phyloP scores from a whole-genome alignment of 2,329 filamentous ascomycete genomes.

The Colletotrichum gloeosporioides region DNA sequence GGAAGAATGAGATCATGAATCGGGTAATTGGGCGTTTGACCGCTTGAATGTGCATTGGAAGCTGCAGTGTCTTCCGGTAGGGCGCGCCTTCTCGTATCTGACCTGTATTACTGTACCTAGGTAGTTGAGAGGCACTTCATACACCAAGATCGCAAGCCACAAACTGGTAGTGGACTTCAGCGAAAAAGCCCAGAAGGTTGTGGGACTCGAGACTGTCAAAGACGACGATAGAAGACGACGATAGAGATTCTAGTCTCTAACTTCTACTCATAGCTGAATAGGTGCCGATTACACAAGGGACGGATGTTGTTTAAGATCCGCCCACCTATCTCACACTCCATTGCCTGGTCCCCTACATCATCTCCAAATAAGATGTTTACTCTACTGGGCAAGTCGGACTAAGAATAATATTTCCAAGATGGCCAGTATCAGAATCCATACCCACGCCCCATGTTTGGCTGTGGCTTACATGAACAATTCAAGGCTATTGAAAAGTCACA shows the following conservation, averaged over 20 bases:
- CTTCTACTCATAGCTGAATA: background rate
- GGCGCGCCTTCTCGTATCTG: conserved; percentile 4
- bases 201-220: background rate
- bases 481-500: background rate
- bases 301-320: background rate
- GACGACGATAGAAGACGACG: background rate
- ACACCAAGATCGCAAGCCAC: background rate
- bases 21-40: background rate
- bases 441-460: background rate
- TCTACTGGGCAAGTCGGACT: no score
- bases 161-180: background rate
- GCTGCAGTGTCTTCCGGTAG: background rate
- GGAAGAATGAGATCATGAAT: background rate
- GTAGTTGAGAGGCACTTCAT: background rate
- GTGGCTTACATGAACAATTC: background rate
- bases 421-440: fast-evolving
- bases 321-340: background rate
- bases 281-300: background rate
- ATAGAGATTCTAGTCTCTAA: background rate
- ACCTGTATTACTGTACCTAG: background rate
- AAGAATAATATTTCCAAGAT: background rate
- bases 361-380: background rate
- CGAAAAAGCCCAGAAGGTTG: background rate
- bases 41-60: background rate
- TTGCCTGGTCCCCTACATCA: background rate